A percentile compares a stretch with the other conserved stretches of the same genome.
phyloP scores from a whole-genome alignment of 2,329 filamentous ascomycete genomes.

The Pseudogymnoascus sp. region DNA sequence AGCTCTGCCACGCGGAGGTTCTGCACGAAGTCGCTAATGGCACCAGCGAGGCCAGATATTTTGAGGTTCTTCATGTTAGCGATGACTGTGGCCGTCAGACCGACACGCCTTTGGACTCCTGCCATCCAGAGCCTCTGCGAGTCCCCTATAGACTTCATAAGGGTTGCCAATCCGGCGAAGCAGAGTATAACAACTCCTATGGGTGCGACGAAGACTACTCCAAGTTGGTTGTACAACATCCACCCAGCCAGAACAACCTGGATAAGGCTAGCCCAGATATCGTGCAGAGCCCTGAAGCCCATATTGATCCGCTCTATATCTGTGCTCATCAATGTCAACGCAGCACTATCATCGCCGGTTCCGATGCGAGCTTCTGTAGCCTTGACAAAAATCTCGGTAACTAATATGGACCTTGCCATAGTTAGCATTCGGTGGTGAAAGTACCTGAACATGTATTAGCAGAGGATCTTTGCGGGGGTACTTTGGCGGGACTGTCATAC shows the following conservation, averaged over 20 bases:
- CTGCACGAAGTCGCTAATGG: slow-evolving; percentile 28
- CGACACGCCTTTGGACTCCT: slow-evolving; percentile 14
- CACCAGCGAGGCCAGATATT: slow-evolving; percentile 30
- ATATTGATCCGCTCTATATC: slow-evolving; percentile 18
- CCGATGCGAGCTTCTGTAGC: slow-evolving; percentile 12
- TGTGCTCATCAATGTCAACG: slow-evolving; percentile 22
- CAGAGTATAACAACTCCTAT: slow-evolving; percentile 34
- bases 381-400: slow-evolving; percentile 10
- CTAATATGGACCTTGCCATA: slow-evolving; percentile 11
- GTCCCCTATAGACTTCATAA: slow-evolving; percentile 20
- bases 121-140: slow-evolving; percentile 24
- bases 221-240: slow-evolving; percentile 26
- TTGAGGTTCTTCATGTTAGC: slow-evolving; percentile 33
- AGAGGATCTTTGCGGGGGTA: background rate
- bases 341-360: slow-evolving; percentile 10
- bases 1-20: slow-evolving; percentile 30
- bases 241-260: slow-evolving; percentile 14
- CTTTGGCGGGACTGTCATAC: background rate
- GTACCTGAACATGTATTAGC: slow-evolving; percentile 12
- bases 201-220: slow-evolving; percentile 39
- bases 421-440: slow-evolving; percentile 1
- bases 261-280: slow-evolving; percentile 16
- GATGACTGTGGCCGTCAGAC: slow-evolving; percentile 20
- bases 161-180: slow-evolving; percentile 17
- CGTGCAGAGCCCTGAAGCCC: slow-evolving; percentile 11